Evolutionary conservation across 345 rosid genomes (phyloP).

Genomic region (Salix exigua): DNA sequence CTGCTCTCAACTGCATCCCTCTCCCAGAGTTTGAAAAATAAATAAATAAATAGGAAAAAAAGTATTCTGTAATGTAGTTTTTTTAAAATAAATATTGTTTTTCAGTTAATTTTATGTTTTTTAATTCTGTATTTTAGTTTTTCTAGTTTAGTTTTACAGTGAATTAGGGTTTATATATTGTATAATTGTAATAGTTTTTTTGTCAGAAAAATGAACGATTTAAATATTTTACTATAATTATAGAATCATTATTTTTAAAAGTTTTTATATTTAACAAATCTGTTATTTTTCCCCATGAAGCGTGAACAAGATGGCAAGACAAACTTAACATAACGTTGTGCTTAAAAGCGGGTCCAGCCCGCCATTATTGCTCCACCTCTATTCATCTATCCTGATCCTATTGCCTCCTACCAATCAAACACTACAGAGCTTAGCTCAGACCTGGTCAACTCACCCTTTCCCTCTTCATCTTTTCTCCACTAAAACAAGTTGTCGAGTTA

Average conservation of each 20-base stretch:
- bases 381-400: not conserved
- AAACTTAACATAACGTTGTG: not conserved
- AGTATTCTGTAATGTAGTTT: too few relatives aligned
- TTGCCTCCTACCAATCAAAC: not conserved
- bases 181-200: too few relatives aligned
- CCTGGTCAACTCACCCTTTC: constrained; percentile 12
- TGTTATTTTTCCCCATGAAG: too few relatives aligned
- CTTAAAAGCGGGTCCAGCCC: constrained; percentile 37
- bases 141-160: too few relatives aligned
- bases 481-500: not conserved
- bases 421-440: not conserved
- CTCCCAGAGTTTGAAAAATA: not conserved
- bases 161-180: too few relatives aligned
- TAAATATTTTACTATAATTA: too few relatives aligned
- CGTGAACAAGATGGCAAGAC: not conserved
- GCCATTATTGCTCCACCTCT: constrained; percentile 30
- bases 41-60: not conserved
- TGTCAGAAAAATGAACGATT: too few relatives aligned
- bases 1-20: constrained; percentile 4
- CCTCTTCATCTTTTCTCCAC: not conserved
- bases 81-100: too few relatives aligned
- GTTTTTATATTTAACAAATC: too few relatives aligned
- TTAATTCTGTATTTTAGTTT: too few relatives aligned
- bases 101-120: too few relatives aligned
- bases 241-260: too few relatives aligned